These are phyloP conservation scores for Backusella liffmaniae DNA, from an alignment of 192 early-diverging fungal genomes.

Conservation along the genomic window DNA sequence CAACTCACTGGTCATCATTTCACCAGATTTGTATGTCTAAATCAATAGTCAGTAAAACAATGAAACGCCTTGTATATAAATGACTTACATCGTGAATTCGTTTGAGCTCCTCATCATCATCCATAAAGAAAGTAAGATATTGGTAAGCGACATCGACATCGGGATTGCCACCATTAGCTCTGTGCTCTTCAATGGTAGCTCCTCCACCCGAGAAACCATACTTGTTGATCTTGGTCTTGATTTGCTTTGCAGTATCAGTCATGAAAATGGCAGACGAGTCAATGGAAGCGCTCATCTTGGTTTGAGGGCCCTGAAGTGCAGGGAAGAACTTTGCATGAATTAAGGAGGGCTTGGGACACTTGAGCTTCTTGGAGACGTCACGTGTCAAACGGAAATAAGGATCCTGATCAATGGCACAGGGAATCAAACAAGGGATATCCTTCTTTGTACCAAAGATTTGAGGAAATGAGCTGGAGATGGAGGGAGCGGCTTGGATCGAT, in stretches of 20 bases:
- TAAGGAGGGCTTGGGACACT: constrained; percentile 93
- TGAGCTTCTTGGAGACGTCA: constrained; percentile 88
- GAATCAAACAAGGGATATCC: constrained; percentile 96
- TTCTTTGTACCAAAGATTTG: constrained; percentile 88
- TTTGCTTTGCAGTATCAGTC: constrained; percentile 84
- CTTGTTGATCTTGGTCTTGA: constrained; percentile 93
- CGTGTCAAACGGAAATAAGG: constrained; percentile 98
- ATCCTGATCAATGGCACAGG: constrained; percentile 98
- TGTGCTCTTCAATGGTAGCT: constrained; percentile 84
- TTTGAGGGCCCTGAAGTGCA: constrained; percentile 82
- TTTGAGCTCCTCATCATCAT: constrained; percentile 87
- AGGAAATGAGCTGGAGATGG: constrained; percentile 94
- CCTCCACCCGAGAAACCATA: constrained; percentile 94
- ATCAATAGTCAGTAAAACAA: too few species aligned
- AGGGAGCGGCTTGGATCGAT: constrained; percentile 89
- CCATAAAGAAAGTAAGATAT: constrained; percentile 92
- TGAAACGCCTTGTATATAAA: background rate
- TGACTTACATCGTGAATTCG: constrained; percentile 53
- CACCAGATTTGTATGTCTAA: constrained; percentile 75
- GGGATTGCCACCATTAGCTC: constrained; percentile 78
- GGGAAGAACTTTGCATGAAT: constrained; percentile 97
- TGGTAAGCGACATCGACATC: constrained; percentile 97
- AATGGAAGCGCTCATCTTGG: constrained; percentile 95
- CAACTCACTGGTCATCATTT: constrained; percentile 83
- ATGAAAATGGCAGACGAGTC: constrained; percentile 91